Percentiles rank a stretch among this genome's conserved stretches.
phyloP scores from a whole-genome alignment of 1,139 yeast species.

The Pichia sp. region DNA sequence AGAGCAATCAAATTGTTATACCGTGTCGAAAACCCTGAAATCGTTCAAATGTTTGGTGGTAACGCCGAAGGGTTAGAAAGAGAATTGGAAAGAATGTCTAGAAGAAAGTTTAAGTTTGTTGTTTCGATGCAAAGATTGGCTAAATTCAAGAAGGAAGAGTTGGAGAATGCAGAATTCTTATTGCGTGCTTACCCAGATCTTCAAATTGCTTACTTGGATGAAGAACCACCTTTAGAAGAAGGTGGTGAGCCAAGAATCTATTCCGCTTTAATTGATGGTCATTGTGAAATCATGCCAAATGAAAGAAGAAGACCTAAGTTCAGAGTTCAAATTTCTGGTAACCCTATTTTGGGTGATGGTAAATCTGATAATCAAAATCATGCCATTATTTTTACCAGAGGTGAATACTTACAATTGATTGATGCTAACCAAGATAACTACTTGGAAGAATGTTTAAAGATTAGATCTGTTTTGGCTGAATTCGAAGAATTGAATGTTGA shows the following conservation, averaged over 20 bases:
- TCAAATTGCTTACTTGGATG: conserved; percentile 97
- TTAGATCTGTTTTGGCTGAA: conserved; percentile 95
- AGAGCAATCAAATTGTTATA: conserved; percentile 95
- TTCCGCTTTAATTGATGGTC: conserved; percentile 97
- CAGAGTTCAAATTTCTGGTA: conserved; percentile 96
- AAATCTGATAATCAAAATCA: conserved; percentile 98
- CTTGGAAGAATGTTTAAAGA: conserved; percentile 96
- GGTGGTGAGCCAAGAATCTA: conserved; percentile 97
- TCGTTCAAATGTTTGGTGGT: conserved; percentile 77
- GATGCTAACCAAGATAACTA: conserved; percentile 99
- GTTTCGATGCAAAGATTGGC: conserved; percentile 98
- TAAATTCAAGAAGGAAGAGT: conserved; percentile 93
- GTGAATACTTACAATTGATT: conserved; percentile 95
- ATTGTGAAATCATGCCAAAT: conserved; percentile 94
- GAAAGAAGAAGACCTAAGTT: conserved; percentile 99
- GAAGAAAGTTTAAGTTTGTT: conserved; percentile 95
- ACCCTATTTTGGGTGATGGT: conserved; percentile 99
- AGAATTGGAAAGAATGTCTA: conserved; percentile 97
- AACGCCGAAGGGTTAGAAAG: conserved; percentile 92
- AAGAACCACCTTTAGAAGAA: conserved; percentile 74
- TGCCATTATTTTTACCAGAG: conserved; percentile 94
- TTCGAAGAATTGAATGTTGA: conserved; percentile 92
- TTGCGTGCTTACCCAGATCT: conserved; percentile 97
- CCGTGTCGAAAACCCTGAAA: conserved; percentile 98
- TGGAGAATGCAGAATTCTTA: conserved; percentile 96